phyloP scores from a whole-genome alignment of 2,329 filamentous ascomycete genomes.

The Colletotrichum liriopes region DNA sequence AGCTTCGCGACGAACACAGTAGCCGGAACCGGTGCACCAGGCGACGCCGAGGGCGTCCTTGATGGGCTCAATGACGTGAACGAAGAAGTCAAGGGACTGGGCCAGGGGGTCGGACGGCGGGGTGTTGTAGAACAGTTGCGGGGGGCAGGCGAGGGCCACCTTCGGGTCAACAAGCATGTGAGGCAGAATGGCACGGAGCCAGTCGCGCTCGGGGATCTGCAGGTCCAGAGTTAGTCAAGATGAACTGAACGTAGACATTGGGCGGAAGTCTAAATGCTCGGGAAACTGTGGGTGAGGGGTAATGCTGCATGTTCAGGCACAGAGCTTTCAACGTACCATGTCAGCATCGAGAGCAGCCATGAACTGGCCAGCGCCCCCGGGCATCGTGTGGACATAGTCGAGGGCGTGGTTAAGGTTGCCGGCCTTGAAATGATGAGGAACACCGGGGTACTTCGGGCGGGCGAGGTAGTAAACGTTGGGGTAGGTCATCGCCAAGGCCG shows the following conservation, averaged over 20 bases:
- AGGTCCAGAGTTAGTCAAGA: conserved; percentile 11
- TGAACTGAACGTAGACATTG: not conserved
- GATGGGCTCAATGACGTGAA: conserved; percentile 67
- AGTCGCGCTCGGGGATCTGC: conserved; percentile 72
- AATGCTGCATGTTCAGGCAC: not conserved
- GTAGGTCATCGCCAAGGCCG: conserved; percentile 56
- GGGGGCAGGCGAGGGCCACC: conserved; percentile 72
- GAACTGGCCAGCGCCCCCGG: conserved; percentile 70
- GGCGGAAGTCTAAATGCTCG: not conserved
- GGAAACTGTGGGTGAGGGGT: conserved; percentile 22
- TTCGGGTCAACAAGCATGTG: conserved; percentile 71
- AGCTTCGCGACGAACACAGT: conserved; percentile 71
- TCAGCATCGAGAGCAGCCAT: conserved; percentile 78
- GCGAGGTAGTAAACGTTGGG: conserved; percentile 69
- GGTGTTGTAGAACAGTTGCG: conserved; percentile 76
- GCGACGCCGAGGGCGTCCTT: conserved; percentile 69
- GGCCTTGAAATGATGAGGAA: conserved; percentile 74
- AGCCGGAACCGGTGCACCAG: conserved; percentile 78
- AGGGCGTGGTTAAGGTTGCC: conserved; percentile 76
- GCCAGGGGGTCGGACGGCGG: conserved; percentile 71
- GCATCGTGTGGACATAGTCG: conserved; percentile 64
- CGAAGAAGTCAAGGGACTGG: conserved; percentile 72
- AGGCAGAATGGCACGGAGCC: conserved; percentile 72
- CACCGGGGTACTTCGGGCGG: conserved; percentile 63
- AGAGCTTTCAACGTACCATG: conserved; percentile 62